Base-by-base conservation (phyloP, 306 rosid species). In the Luffa aegyptiaca region DNA sequence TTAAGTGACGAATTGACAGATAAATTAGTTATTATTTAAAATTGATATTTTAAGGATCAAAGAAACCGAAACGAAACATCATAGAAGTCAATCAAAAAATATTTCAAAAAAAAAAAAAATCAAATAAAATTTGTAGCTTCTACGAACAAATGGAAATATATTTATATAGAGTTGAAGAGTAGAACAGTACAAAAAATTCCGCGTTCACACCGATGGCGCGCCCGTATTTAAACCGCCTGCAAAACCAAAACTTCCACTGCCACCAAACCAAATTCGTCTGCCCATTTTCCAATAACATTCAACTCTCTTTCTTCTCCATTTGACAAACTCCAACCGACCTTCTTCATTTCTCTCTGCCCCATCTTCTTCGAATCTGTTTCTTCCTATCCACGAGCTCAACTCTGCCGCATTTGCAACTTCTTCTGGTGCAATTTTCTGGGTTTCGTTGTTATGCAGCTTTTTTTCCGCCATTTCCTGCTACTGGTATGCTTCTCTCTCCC, bases 401-500 rank as follows among this genome's bases (percentile, higher is more conserved):
- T 78, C 73, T 16, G 20, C 66, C 11, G 4, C 52, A 1, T 41
- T 18, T 18, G 11, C 72, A 37, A 7, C 26, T 65, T 65, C 72
- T 37, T 17, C 31, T 3, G 8, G 6, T 66, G 35, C 74, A 66
- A n/a, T 8, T 71, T n/a, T 21, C 13, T 64, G 75, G 53, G 53
- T 42, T 69, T 42, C 8, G 13, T 39, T 17, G 6, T 7, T 76
- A 84, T 84, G 85, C 78, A 79, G 75, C 83, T 78, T 80, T 51
- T 8, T 35, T 31, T 77, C 81, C 80, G 66, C 45, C 55, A 17
- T 79, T 85, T 75, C 66, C 76, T 81, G 49, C 31, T 83, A 45
- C 21, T 88, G 75, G 56, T 86, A 41, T 82, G 79, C 65, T 83
- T 85, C 62, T 82, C 81, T 81, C 68, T 81, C 26, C 81, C 80